Percentiles rank a stretch among this genome's conserved stretches.
These are phyloP conservation scores for Citrus maxima DNA, from an alignment of 345 rosid species.

Conservation along the genomic window DNA sequence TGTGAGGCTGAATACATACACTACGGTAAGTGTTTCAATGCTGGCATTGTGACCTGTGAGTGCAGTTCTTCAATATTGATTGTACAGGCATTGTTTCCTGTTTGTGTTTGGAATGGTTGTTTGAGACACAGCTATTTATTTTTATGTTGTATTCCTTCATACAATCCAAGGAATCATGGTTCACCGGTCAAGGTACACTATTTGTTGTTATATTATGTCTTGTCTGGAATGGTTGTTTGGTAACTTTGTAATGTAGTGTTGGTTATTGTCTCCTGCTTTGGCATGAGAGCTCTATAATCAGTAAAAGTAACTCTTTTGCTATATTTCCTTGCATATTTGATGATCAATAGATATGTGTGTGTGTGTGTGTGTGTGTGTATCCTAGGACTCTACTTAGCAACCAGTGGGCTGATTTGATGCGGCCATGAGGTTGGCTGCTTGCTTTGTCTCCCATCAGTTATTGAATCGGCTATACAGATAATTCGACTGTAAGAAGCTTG, in stretches of 20 bases:
- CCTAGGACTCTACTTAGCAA: neutral
- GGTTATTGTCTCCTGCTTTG: neutral
- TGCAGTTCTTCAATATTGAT: neutral
- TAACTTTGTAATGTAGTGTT: neutral
- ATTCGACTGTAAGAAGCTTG: neutral
- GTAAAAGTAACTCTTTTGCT: neutral
- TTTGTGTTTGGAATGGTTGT: neutral
- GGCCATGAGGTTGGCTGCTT: neutral
- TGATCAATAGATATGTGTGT: neutral
- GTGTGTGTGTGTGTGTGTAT: too few relatives aligned
- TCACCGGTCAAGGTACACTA: neutral
- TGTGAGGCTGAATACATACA: constrained; percentile 82
- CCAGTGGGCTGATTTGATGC: neutral
- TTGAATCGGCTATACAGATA: neutral
- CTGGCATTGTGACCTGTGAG: neutral
- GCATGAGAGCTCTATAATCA: neutral
- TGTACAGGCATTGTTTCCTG: neutral
- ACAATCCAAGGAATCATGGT: neutral
- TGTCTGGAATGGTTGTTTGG: neutral
- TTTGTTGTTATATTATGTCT: neutral
- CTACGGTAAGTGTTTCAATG: constrained; percentile 62
- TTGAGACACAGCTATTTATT: neutral
- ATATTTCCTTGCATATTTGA: neutral
- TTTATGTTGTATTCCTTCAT: neutral
- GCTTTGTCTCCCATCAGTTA: neutral